Evolutionary conservation across 352 stramenopile genomes (phyloP).

Genomic region (Globisporangium viniferum): DNA sequence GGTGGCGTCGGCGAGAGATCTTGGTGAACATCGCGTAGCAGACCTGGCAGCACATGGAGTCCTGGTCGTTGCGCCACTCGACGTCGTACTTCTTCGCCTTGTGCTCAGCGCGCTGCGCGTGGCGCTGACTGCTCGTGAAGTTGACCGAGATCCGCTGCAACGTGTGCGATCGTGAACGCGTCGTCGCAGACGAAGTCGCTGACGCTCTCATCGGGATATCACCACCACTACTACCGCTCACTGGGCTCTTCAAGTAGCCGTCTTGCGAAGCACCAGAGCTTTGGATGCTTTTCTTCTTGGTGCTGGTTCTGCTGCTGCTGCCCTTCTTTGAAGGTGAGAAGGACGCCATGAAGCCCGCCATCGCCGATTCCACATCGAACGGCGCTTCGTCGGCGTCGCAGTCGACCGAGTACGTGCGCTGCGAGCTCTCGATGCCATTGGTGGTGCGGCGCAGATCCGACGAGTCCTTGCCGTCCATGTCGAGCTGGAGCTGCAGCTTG

Average conservation of each 20-base stretch:
- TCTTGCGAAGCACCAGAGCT: not conserved
- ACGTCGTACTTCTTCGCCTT: constrained; percentile 72
- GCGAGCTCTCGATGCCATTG: constrained; percentile 6
- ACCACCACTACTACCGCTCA: not conserved
- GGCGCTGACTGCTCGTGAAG: constrained; percentile 18
- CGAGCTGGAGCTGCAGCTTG: not conserved
- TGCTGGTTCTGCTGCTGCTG: not conserved
- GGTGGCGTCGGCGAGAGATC: constrained; percentile 66
- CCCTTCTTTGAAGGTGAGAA: constrained; percentile 13
- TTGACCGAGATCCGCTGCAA: constrained; percentile 23
- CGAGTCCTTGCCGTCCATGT: constrained; percentile 5
- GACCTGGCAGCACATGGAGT: constrained; percentile 58
- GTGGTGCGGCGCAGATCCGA: not conserved
- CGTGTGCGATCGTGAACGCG: constrained; percentile 29
- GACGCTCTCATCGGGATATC: constrained; percentile 6
- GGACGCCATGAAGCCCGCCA: constrained; percentile 27
- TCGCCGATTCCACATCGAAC: constrained; percentile 25
- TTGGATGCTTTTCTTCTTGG: not conserved
- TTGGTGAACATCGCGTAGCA: constrained; percentile 74
- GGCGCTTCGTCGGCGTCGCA: not conserved
- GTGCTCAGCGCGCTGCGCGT: constrained; percentile 11
- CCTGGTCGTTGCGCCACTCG: constrained; percentile 57
- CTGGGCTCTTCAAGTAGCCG: not conserved
- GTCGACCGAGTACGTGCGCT: constrained; percentile 14
- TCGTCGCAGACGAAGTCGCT: constrained; percentile 14